Evolutionary conservation across 2,329 filamentous ascomycete species (phyloP), one percentile per base, ranked within the genome.

Genomic region (Rutstroemia sp.): DNA sequence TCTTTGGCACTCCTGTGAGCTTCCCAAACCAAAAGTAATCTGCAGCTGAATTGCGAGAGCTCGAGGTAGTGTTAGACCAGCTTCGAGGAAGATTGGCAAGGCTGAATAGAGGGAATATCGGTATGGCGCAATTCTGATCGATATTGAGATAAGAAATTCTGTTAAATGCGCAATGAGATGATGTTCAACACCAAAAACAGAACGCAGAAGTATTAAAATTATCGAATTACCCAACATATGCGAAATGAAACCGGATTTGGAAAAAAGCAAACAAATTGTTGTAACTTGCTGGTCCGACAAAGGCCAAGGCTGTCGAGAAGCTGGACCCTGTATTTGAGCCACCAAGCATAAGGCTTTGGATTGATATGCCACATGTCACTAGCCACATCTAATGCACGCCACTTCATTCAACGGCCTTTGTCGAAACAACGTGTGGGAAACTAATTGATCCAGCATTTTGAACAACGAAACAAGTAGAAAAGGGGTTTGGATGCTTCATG

Each of bases 331-430:
- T 34, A 34, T 12, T 12, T 34, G 12, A 34, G 30, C 30, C 30
- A 34, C 30, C 12, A 34, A 34, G 14, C 30, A 34, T 34, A 34
- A 34, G 30, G 30, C 30, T 34, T 12, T 10, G 10, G 30, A 34
- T 34, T 34, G 30, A 34, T 5, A 42, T 21, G 41, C 41, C 56
- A 57, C 42, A 50, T 42, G 34, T 30, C 46, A 54, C 57, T 14
- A 58, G 60, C 64, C 60, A 60, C 59, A 58, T n/a, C 19, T 51
- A 58, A 63, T 61, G 59, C 58, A 58, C 56, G 52, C 55, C 61
- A 58, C 58, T 30, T 19, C 45, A 56, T 51, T 51, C 52, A 37
- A 30, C 30, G 30, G 30, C 10, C 30, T 34, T 34, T 34, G 30
- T 34, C 10, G 10, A 12, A 34, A 34, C 9, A 45, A 49, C 52